Base-by-base conservation (phyloP, 306 rosid genomes). In the Malus fusca region DNA sequence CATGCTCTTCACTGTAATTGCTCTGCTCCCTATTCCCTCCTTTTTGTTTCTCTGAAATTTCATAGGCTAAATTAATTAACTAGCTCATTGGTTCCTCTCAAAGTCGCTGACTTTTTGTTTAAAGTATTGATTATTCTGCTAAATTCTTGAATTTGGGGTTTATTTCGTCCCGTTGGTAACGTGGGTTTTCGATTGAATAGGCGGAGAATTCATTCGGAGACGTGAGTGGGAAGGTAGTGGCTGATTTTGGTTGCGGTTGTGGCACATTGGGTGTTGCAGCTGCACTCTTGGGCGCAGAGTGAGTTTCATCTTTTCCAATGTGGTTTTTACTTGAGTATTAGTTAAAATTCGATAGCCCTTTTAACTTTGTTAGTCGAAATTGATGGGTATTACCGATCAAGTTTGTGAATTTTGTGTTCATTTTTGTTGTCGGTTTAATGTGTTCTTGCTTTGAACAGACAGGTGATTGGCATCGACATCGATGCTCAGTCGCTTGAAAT, bases 161-260 rank as follows among this genome's bases (percentile, higher is more conserved):
- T 31, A 8, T 64, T 64, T 64, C 3, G 66, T 13, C 10, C 1
- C 3, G 3, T 42, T 11, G 42, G 43, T 46, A 15, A 21, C 25
- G 5, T 78, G 26, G 12, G 66, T 56, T 43, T 42, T 79, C 55
- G 63, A 26, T 58, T 42, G 66, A 75, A 76, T 88, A 92, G 99
- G 99, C 99, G 19, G 99, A 92, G 86, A 90, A 89, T 81, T 92
- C 99, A 67, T 95, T 87, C 81, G 99, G 76, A 58, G 99, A 95
- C 77, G 92, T 95, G 79, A 87, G 85, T 76, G 68, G 79, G 83
- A 90, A 92, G 82, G 88, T 95, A 56, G 99, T 95, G 80, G 97
- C 96, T 75, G 99, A 95, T 83, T 88, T 95, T 76, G 99, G 99
- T 55, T 95, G 97, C 68, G 99, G 97, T 64, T 92, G 99, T 61